Conservation (phyloP, 495 filamentous ascomycete species). For the Geopyxis carbonaria region DNA sequence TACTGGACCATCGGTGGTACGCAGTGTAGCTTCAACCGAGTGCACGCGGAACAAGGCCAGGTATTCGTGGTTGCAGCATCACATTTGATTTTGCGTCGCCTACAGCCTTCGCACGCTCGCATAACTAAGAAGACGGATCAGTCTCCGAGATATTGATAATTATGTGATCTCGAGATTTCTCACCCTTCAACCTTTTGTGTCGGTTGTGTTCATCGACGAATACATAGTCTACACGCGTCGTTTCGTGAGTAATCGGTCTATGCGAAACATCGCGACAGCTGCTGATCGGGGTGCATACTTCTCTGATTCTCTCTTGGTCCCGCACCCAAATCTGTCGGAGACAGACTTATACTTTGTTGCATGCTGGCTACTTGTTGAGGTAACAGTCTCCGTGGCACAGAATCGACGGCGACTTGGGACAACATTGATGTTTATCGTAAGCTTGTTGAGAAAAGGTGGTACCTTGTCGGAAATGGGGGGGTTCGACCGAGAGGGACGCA, state of each 20-base stretch:
- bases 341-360: constrained; percentile 25
- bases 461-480: no score
- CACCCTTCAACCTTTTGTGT: constrained; percentile 93
- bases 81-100: constrained; percentile 84
- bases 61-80: constrained; percentile 96
- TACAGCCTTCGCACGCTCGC: constrained; percentile 94
- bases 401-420: constrained; percentile 22
- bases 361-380: constrained; percentile 22
- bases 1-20: constrained; percentile 78
- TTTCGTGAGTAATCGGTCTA: background rate
- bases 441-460: no score
- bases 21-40: constrained; percentile 80
- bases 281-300: constrained; percentile 10
- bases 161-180: constrained; percentile 8
- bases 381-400: constrained; percentile 24
- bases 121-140: constrained; percentile 45
- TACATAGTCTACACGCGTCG: constrained; percentile 60
- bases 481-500: no score
- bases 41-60: constrained; percentile 93
- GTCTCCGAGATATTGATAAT: background rate
- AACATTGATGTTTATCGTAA: no score
- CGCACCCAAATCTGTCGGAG: constrained; percentile 21
- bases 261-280: background rate
- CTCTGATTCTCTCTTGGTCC: constrained; percentile 22
- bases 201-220: constrained; percentile 99